Conservation (phyloP, 2,329 filamentous ascomycete species). For the Xylaria sp. region DNA sequence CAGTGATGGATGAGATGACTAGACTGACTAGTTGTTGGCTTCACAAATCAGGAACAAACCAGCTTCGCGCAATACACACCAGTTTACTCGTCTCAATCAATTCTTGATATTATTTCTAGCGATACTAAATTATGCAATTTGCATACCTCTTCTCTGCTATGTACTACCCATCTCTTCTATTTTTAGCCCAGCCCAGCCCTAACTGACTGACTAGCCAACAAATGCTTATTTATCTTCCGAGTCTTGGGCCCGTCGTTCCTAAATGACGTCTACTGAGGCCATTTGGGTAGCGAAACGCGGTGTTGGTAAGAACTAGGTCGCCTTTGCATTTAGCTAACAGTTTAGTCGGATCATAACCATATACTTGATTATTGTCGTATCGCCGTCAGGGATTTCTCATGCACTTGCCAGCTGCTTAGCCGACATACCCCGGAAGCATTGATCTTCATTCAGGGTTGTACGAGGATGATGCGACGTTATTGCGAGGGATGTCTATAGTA, state of each 20-base stretch:
- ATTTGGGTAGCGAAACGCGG: no score
- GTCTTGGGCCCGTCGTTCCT: no score
- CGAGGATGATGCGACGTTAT: slow-evolving; percentile 1
- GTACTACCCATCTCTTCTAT: slow-evolving; percentile 3
- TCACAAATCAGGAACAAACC: background rate
- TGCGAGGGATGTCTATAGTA: background rate
- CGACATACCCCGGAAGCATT: background rate
- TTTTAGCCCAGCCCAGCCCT: background rate
- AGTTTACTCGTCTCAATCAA: background rate
- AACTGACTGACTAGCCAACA: background rate
- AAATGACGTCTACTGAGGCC: no score
- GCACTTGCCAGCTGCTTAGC: no score
- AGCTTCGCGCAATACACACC: slow-evolving; percentile 8
- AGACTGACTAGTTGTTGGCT: background rate
- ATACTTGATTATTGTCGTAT: background rate
- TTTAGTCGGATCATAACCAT: no score
- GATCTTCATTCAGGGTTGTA: background rate
- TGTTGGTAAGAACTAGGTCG: no score
- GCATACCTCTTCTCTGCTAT: background rate
- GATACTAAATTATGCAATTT: background rate
- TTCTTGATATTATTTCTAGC: background rate
- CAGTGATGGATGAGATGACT: background rate
- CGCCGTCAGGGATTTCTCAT: no score
- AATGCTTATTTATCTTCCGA: background rate
- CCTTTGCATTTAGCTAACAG: no score